Base-by-base conservation (phyloP, 1,139 yeast genomes). In the Wickerhamomyces sp. region DNA sequence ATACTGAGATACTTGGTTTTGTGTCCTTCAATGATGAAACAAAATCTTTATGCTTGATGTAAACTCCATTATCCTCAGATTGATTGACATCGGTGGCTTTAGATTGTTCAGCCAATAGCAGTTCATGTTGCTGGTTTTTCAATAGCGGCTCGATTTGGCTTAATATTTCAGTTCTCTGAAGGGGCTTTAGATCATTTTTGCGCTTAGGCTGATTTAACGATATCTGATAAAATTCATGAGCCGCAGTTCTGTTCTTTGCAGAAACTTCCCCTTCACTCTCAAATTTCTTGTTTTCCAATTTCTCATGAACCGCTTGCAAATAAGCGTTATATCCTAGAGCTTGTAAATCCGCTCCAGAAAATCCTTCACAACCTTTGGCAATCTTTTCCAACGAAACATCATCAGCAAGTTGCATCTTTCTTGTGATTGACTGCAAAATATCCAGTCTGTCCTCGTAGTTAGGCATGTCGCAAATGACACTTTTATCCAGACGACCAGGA, bases 401-500 rank as follows among this genome's bases (percentile, higher is more conserved):
- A 6, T 54, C 61, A 4, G 51, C 52, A 17, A 75, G 54, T 28
- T 66, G 66, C 75, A 80, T 77, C 40, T 75, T 73, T 18, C 61
- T 61, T 5, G 81, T 71, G 32, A 85, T 75, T 6, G 87, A 76
- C 30, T 58, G 50, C 40, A 93, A 59, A 34, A 91, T 89, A 53
- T 84, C 94, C 26, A 77, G 56, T 28, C 97, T 63, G 47, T 88
- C 95, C 4, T 70, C 74, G 28, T 50, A 64, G 47, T 66, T 65
- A 0, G 98, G 98, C 74, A 91, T 74, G 51, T 83, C 93, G 63
- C 98, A 91, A 14, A 91, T 68, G 19, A 91, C 79, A 55, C 93
- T 78, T 57, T 91, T 91, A 59, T 91, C 98, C 51, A 91, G 68
- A 62, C 98, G 77, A 16, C 98, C 98, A 0, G 98, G 98, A 57